Conservation (phyloP, 164 flowering plant genomes). For the Stephania yunnanensis region DNA sequence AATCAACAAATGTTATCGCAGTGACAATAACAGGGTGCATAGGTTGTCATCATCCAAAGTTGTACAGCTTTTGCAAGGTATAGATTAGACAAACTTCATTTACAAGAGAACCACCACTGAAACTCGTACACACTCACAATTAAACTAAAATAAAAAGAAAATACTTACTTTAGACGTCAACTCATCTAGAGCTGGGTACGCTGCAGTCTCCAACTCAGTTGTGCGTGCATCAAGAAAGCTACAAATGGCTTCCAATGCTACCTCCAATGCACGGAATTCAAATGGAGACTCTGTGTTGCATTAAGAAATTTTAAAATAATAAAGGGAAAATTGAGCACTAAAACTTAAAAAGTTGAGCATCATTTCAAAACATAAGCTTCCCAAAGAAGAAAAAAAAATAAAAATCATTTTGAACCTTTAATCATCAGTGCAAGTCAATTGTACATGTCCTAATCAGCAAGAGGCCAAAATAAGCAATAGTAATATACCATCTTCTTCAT, state of each 20-base stretch:
- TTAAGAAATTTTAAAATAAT: neutral
- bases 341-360: neutral
- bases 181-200: conserved; percentile 95
- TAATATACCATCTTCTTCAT: conserved; percentile 64
- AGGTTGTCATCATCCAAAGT: neutral
- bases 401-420: neutral
- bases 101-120: neutral
- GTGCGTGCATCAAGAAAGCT: conserved; percentile 92
- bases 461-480: neutral
- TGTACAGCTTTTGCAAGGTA: neutral
- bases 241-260: conserved; percentile 88
- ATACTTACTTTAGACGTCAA: conserved; percentile 71
- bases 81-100: neutral
- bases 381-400: neutral
- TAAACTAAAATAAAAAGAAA: neutral
- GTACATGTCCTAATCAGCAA: neutral
- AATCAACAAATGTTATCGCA: neutral
- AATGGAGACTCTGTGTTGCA: conserved; percentile 78
- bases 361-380: neutral
- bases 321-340: neutral
- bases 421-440: neutral
- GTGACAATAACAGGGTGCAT: neutral
- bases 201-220: conserved; percentile 75
- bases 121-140: neutral
- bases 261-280: conserved; percentile 93